A percentile compares a stretch with the other conserved stretches of the same genome.
These are phyloP conservation scores for Fusarium luffae DNA, from an alignment of 2,329 filamentous ascomycete species.

Conservation along the genomic window DNA sequence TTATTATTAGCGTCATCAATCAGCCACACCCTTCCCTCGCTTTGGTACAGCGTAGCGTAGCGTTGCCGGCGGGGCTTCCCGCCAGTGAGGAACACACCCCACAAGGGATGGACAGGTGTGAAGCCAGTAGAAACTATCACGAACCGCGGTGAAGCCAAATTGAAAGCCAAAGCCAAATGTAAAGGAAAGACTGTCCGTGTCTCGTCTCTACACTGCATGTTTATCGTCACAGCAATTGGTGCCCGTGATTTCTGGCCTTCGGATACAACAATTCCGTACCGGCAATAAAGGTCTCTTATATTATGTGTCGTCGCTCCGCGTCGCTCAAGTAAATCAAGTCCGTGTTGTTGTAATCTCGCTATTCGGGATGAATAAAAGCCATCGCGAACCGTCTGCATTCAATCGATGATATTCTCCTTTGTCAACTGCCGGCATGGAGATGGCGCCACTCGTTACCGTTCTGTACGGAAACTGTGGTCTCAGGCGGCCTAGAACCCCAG, in stretches of 20 bases:
- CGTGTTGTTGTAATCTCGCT: slow-evolving; percentile 5
- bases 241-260: background rate
- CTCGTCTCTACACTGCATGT: background rate
- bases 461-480: slow-evolving; percentile 18
- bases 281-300: background rate
- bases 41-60: slow-evolving; percentile 1
- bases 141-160: slow-evolving; percentile 37
- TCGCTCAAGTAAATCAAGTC: background rate
- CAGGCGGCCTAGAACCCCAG: slow-evolving; percentile 25
- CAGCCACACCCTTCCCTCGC: slow-evolving; percentile 42
- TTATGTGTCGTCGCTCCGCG: background rate
- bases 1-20: slow-evolving; percentile 43
- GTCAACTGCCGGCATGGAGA: slow-evolving; percentile 33
- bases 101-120: slow-evolving; percentile 14
- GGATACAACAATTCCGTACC: background rate
- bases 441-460: slow-evolving; percentile 18
- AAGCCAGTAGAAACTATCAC: slow-evolving; percentile 10
- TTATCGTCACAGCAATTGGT: background rate
- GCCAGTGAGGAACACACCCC: slow-evolving; percentile 38
- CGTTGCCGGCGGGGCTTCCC: slow-evolving; percentile 37
- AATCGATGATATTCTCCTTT: background rate
- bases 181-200: slow-evolving; percentile 3
- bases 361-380: background rate
- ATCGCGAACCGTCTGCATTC: background rate
- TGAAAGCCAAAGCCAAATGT: background rate